These are phyloP conservation scores for Ulota crispa DNA, from an alignment of 225 moss, liverwort and hornwort genomes.

Conservation along the genomic window DNA sequence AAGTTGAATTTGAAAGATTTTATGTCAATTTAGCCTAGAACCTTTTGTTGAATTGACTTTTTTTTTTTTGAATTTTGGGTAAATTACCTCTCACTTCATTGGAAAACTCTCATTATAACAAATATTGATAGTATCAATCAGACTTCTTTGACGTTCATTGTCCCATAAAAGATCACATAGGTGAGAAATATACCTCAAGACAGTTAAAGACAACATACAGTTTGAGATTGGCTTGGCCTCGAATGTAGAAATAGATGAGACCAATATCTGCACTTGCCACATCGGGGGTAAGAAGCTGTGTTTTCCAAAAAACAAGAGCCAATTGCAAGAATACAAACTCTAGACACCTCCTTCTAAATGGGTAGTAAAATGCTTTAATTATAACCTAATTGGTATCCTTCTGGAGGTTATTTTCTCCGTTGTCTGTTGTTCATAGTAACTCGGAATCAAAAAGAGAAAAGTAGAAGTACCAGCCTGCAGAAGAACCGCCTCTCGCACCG, in stretches of 20 bases:
- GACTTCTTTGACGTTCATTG: not conserved
- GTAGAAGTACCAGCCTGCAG: slow-evolving; percentile 73
- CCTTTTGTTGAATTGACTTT: too few species aligned
- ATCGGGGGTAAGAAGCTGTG: not conserved
- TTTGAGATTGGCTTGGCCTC: slow-evolving; percentile 92
- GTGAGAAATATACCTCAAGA: slow-evolving; percentile 70
- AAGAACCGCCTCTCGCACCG: slow-evolving; percentile 75
- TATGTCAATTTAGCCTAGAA: too few species aligned
- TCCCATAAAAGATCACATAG: not conserved
- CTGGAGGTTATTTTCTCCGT: not conserved
- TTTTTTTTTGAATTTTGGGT: too few species aligned
- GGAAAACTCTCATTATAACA: too few species aligned
- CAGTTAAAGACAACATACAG: slow-evolving; percentile 96
- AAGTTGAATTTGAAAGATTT: too few species aligned
- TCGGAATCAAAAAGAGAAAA: slow-evolving; percentile 11
- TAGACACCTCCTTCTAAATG: slow-evolving; percentile 12
- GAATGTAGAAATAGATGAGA: slow-evolving; percentile 94
- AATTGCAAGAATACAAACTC: slow-evolving; percentile 3
- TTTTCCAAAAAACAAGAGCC: not conserved
- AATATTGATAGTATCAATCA: too few species aligned
- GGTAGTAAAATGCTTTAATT: not conserved
- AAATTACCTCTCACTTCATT: too few species aligned
- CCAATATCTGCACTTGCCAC: slow-evolving; percentile 80
- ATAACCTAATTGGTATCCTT: not conserved
- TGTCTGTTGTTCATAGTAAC: not conserved